A percentile compares a stretch with the other conserved stretches of the same genome.
Conservation (phyloP, 2,329 filamentous ascomycete species). For the Blastomyces gilchristii region DNA sequence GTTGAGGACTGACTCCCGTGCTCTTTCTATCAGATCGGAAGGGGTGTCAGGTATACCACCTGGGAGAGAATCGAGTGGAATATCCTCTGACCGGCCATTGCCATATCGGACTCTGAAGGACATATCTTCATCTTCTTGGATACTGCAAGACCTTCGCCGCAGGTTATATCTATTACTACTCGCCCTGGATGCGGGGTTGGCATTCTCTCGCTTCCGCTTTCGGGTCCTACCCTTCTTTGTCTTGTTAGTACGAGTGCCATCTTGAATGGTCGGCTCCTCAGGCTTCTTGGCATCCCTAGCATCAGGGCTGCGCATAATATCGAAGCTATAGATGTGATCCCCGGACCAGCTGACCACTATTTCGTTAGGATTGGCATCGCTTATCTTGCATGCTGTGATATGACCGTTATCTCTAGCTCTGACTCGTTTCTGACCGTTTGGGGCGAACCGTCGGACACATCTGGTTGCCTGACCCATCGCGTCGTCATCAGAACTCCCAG, state of each 20-base stretch:
- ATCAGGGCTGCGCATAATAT: slow-evolving; percentile 50
- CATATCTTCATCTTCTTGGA: slow-evolving; percentile 33
- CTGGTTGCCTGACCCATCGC: slow-evolving; percentile 49
- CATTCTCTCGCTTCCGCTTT: slow-evolving; percentile 49
- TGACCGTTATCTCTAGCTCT: slow-evolving; percentile 46
- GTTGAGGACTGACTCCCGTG: slow-evolving; percentile 40
- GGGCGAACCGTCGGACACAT: slow-evolving; percentile 57
- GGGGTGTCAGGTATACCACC: slow-evolving; percentile 21
- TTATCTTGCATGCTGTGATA: slow-evolving; percentile 62
- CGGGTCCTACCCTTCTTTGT: slow-evolving; percentile 32
- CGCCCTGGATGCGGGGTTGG: slow-evolving; percentile 34
- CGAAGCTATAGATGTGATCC: slow-evolving; percentile 57
- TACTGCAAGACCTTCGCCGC: slow-evolving; percentile 37
- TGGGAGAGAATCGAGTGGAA: slow-evolving; percentile 36
- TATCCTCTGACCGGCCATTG: slow-evolving; percentile 51
- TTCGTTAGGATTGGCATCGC: slow-evolving; percentile 57
- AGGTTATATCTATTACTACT: slow-evolving; percentile 39
- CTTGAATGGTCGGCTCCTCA: slow-evolving; percentile 20
- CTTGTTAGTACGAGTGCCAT: slow-evolving; percentile 21
- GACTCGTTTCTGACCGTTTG: slow-evolving; percentile 45
- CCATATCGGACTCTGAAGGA: slow-evolving; percentile 49
- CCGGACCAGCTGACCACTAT: slow-evolving; percentile 59
- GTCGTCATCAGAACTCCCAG: slow-evolving; percentile 43
- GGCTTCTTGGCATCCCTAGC: slow-evolving; percentile 35
- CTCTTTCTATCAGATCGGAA: slow-evolving; percentile 28